Conservation (phyloP, 805 yeast genomes). For the Torulaspora indica region DNA sequence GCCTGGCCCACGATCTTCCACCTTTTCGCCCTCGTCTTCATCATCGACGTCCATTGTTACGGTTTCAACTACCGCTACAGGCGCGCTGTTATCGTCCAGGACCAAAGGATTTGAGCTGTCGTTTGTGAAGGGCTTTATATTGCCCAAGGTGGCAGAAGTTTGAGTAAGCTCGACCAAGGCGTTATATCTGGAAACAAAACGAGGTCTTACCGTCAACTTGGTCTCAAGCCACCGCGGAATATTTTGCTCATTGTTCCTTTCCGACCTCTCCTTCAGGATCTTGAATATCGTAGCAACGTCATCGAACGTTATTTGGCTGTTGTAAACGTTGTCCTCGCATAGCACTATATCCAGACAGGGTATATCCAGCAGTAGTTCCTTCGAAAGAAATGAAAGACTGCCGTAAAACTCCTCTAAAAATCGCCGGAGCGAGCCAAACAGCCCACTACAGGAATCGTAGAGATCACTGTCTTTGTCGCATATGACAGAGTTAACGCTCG, state of each 20-base stretch:
- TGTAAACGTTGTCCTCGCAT: constrained; percentile 35
- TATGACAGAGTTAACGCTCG: constrained; percentile 17
- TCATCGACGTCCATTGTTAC: constrained; percentile 28
- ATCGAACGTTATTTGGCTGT: constrained; percentile 30
- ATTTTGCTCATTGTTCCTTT: constrained; percentile 18
- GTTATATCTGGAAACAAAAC: constrained; percentile 36
- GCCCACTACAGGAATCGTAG: constrained; percentile 18
- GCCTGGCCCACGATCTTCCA: neutral
- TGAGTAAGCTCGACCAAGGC: constrained; percentile 35
- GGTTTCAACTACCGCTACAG: constrained; percentile 10
- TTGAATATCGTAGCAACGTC: constrained; percentile 33
- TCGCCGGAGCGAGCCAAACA: constrained; percentile 25
- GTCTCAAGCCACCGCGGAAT: constrained; percentile 23
- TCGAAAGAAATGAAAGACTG: constrained; percentile 23
- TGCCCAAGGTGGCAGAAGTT: constrained; percentile 30
- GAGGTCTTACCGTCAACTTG: constrained; percentile 21
- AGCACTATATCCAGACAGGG: constrained; percentile 31
- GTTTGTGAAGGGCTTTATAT: constrained; percentile 32
- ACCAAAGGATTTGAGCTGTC: constrained; percentile 33
- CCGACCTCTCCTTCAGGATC: constrained; percentile 29
- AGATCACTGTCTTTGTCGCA: constrained; percentile 19
- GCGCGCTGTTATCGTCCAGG: constrained; percentile 26
- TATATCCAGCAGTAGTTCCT: constrained; percentile 28
- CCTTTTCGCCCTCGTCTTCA: constrained; percentile 12
- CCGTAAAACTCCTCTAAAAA: constrained; percentile 27